These are phyloP conservation scores for Psidium guajava DNA, from an alignment of 345 rosid species.

Conservation along the genomic window DNA sequence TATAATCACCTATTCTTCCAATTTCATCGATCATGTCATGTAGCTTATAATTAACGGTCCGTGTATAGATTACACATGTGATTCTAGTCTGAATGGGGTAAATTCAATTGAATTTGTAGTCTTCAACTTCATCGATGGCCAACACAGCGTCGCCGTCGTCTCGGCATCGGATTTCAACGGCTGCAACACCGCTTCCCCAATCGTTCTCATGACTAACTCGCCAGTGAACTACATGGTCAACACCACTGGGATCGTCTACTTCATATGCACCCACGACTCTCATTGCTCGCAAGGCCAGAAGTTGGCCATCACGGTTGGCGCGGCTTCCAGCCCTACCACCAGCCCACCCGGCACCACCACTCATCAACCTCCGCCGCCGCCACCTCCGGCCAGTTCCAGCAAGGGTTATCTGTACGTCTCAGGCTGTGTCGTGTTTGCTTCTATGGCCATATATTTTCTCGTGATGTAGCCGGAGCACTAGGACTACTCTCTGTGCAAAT, in stretches of 20 bases:
- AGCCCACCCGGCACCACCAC: not conserved
- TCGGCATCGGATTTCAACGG: conserved; percentile 1
- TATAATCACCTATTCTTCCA: not conserved
- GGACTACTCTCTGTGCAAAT: not conserved
- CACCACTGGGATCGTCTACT: conserved; percentile 1
- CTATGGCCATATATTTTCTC: not conserved
- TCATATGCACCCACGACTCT: conserved; percentile 8
- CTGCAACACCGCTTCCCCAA: conserved; percentile 8
- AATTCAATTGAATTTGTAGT: not conserved
- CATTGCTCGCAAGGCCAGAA: conserved; percentile 11
- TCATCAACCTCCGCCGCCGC: not conserved
- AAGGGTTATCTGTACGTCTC: not conserved
- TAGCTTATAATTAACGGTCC: not conserved
- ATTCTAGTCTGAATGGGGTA: not conserved
- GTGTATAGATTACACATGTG: not conserved
- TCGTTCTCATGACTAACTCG: not conserved
- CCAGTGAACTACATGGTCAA: conserved; percentile 5
- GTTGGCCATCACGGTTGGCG: not conserved
- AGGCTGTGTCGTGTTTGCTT: not conserved
- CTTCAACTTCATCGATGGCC: conserved; percentile 14
- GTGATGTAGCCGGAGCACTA: not conserved
- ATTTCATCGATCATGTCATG: not conserved
- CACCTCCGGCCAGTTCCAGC: not conserved
- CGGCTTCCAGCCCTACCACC: conserved; percentile 3
- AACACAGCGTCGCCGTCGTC: conserved; percentile 14